These are phyloP conservation scores for Themeda triandra DNA, from an alignment of 176 grass and related monocot species.

Conservation along the genomic window DNA sequence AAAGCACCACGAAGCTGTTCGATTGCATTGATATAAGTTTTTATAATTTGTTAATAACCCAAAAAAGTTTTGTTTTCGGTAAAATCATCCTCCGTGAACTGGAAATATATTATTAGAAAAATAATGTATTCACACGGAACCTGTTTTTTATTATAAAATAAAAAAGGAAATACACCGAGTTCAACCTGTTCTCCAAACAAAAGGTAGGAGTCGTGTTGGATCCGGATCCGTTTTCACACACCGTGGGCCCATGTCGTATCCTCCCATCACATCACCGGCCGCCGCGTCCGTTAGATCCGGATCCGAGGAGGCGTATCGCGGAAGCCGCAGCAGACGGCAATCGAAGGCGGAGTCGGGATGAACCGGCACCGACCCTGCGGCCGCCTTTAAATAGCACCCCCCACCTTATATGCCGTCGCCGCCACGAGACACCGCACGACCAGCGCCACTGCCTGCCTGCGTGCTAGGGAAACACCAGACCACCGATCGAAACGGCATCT, in stretches of 20 bases:
- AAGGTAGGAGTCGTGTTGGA: neutral
- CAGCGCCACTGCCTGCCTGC: neutral
- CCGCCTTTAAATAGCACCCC: slow-evolving; percentile 1
- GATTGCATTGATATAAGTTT: neutral
- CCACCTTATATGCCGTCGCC: neutral
- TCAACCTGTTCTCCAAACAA: neutral
- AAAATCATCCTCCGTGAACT: neutral
- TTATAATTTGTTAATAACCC: neutral
- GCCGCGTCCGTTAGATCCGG: neutral
- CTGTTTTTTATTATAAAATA: neutral
- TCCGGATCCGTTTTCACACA: neutral
- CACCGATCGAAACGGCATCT: neutral
- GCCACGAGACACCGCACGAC: neutral
- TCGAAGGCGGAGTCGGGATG: neutral
- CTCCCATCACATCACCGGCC: neutral
- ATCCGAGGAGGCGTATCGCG: neutral
- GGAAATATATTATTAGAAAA: too few species aligned
- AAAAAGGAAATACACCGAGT: neutral
- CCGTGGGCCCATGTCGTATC: neutral
- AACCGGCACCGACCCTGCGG: neutral
- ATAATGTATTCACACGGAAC: neutral
- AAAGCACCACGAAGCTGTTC: neutral
- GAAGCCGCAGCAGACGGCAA: neutral
- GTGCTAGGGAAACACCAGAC: neutral
- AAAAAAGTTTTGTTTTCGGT: neutral